Evolutionary conservation across 345 rosid species (phyloP).

Genomic region (Isatis tinctoria): DNA sequence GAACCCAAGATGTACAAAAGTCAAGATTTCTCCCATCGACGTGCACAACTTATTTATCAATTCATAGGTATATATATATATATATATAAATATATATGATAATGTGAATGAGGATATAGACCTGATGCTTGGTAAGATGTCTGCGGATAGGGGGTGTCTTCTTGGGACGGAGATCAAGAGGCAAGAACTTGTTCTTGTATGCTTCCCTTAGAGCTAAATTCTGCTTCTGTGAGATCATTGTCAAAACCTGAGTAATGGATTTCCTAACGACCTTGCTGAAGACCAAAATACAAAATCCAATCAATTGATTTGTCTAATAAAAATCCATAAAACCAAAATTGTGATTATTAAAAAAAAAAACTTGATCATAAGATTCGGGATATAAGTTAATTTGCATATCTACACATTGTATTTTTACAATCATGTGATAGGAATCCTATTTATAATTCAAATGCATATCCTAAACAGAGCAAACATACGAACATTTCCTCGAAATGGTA

Average conservation of each 20-base stretch:
- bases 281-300: too few species aligned
- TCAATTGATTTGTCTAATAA: too few species aligned
- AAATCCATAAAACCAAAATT: background rate
- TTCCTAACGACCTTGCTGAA: slow-evolving; percentile 88
- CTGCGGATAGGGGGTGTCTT: slow-evolving; percentile 92
- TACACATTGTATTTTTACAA: background rate
- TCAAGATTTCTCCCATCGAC: too few species aligned
- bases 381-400: background rate
- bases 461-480: background rate
- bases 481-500: background rate
- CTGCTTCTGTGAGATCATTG: slow-evolving; percentile 85
- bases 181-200: slow-evolving; percentile 70
- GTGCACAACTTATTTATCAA: too few species aligned
- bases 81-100: too few species aligned
- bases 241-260: slow-evolving; percentile 86
- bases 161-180: slow-evolving; percentile 95
- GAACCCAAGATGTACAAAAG: too few species aligned
- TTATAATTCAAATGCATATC: background rate
- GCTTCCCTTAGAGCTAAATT: slow-evolving; percentile 72
- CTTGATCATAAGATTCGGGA: too few species aligned
- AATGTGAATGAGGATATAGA: background rate
- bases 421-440: background rate
- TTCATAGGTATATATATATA: too few species aligned
- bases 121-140: slow-evolving; percentile 91
- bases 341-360: background rate